These are phyloP conservation scores for Penicillium psychrofluorescens DNA, from an alignment of 495 filamentous ascomycete species.

Conservation along the genomic window DNA sequence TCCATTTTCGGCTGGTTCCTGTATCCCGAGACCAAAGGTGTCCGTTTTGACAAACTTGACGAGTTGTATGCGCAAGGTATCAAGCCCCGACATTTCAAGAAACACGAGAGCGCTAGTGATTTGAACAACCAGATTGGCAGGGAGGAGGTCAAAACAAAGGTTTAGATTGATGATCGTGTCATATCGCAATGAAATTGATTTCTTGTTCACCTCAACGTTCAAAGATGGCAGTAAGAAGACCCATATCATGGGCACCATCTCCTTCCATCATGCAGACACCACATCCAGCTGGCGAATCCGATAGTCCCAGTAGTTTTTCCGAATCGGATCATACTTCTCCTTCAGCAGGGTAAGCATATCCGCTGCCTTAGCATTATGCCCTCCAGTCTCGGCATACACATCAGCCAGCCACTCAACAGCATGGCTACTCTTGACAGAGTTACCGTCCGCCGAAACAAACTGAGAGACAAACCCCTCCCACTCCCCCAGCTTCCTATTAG, in stretches of 20 bases:
- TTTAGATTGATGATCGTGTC: too few relatives aligned
- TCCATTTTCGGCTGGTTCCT: slow-evolving; percentile 11
- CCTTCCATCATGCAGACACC: slow-evolving; percentile 6
- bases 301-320: slow-evolving; percentile 90
- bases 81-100: background rate
- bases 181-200: too few relatives aligned
- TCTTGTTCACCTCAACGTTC: too few relatives aligned
- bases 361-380: slow-evolving; percentile 31
- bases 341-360: slow-evolving; percentile 65
- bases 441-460: slow-evolving; percentile 46
- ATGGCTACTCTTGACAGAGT: slow-evolving; percentile 62
- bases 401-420: slow-evolving; percentile 89
- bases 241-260: background rate
- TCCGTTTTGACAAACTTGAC: slow-evolving; percentile 10
- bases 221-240: too few relatives aligned
- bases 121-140: too few relatives aligned
- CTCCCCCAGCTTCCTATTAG: slow-evolving; percentile 45
- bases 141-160: too few relatives aligned
- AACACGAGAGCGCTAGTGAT: background rate
- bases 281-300: slow-evolving; percentile 41
- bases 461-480: slow-evolving; percentile 57
- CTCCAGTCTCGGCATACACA: slow-evolving; percentile 58
- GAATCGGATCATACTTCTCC: slow-evolving; percentile 82
- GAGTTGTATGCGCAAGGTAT: slow-evolving; percentile 5
- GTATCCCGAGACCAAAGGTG: slow-evolving; percentile 15